Evolutionary conservation across 768 basidiomycete genomes (phyloP), one percentile per base, ranked within the genome.

Genomic region (Pholiota molesta): DNA sequence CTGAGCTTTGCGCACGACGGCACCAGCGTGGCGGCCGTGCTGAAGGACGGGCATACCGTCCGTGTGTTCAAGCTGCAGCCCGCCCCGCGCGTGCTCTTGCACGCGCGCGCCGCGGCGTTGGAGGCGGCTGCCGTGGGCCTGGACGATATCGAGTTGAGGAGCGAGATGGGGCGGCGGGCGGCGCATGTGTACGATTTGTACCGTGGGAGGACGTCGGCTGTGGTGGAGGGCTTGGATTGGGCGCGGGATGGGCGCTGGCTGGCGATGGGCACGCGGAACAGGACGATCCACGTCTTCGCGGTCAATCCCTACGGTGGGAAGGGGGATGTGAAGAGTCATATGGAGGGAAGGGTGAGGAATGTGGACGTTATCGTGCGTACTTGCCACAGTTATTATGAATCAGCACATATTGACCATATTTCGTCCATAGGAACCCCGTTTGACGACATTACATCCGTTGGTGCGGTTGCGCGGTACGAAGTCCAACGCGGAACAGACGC

Each of bases 221-320:
- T 84, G 5, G 81, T 94, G 14, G 84, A 87, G 57, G 74, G 73
- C 13, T 74, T 89, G 13, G 75, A 74, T 26, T 86, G 85, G 81
- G 79, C 80, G 7, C 57, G 64, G 8, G 88, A 89, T 67, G 88
- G 87, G 14, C 73, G 87, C 37, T 94, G 90, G 89, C 72, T 86
- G 17, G 91, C 85, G 2, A 73, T 92, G 37, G 84, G 81, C n/a
- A 92, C 88, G 40, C 68, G 77, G 69, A 86, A 86, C 65, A 72
- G 86, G 60, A 90, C 86, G 0, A 74, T 88, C 21, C 91, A 94
- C 74, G 75, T 94, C 0, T 94, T 92, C 69, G 84, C 88, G 8
- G 78, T 88, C 8, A 90, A 93, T 70, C 91, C 91, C 4, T 88
- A 88, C 61, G 93, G 91, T 0, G 90, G 93, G 3, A 78, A 78